phyloP scores from a whole-genome alignment of 164 flowering plant genomes.

The Berberis thunbergii region DNA sequence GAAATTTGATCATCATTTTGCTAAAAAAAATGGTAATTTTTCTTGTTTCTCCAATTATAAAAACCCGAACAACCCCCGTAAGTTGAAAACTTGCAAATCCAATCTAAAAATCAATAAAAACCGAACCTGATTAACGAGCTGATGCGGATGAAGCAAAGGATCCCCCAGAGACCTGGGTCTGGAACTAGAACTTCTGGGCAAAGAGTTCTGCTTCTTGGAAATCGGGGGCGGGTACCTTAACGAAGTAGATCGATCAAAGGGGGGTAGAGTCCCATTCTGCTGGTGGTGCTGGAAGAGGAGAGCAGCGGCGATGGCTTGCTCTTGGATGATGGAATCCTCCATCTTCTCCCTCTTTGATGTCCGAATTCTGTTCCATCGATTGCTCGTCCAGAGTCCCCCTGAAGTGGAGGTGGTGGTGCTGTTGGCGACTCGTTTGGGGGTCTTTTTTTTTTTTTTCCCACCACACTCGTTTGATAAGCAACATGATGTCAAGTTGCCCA shows the following conservation, averaged over 20 bases:
- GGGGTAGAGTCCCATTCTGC: constrained; percentile 21
- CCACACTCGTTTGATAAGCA: too few relatives aligned
- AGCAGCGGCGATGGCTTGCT: constrained; percentile 73
- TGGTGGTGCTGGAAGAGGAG: constrained; percentile 45
- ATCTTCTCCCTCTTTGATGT: constrained; percentile 38
- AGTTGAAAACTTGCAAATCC: not conserved
- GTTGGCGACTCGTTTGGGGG: constrained; percentile 16
- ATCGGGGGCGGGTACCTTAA: constrained; percentile 30
- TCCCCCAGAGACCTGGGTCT: constrained; percentile 71
- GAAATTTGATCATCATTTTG: too few relatives aligned
- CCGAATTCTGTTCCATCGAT: constrained; percentile 49
- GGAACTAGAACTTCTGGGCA: constrained; percentile 86
- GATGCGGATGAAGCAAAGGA: constrained; percentile 82
- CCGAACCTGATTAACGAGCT: constrained; percentile 77
- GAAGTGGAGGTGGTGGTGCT: not conserved
- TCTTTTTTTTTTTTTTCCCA: constrained; percentile 16
- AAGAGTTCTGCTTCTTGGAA: constrained; percentile 27
- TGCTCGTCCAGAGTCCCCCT: constrained; percentile 22
- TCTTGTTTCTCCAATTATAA: too few relatives aligned
- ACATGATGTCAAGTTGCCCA: too few relatives aligned
- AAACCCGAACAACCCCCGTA: too few relatives aligned
- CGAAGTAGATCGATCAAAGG: constrained; percentile 76
- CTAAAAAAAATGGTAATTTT: too few relatives aligned
- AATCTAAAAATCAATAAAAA: not conserved
- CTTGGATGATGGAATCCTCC: constrained; percentile 49